Evolutionary conservation across 2,329 filamentous ascomycete genomes (phyloP), one percentile per base, ranked within the genome.

Genomic region (Alternaria incomplexa): DNA sequence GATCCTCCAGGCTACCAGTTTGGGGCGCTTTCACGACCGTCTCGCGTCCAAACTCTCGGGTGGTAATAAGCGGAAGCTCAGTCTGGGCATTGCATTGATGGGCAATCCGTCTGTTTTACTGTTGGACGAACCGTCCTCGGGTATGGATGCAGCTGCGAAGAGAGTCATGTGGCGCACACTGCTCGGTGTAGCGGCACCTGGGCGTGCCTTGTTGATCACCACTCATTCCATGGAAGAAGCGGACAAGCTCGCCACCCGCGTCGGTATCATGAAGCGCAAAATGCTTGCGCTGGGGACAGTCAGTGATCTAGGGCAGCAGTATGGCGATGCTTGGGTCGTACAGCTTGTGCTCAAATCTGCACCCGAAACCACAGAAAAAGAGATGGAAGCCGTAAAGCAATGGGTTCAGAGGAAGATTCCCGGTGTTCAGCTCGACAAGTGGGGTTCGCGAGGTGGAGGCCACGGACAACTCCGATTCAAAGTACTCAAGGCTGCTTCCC

Each of bases 201-300:
- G 93, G 0, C 87, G 94, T n/a, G 92, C 90, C 0, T 88, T 97
- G 15, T 84, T 98, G 2, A 86, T 98, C 17, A 97, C 95, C 0
- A 97, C 95, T 0, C 95, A 98, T 79, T 92, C 89, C 52, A 97
- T 97, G 93, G 94, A 97, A 78, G 95, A 97, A 81, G 95, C 94
- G 0, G 93, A 97, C 73, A 93, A 93, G 1, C 85, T 98, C 3
- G 94, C 94, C 0, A 89, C 89, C 28, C 87, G 93, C 1, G 93
- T 91, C 0, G 95, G 93, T 12, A 97, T 98, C 69, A 89, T 98
- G 81, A 92, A 93, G 9, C 87, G 88, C 70, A 86, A 89, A 30
- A 96, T 97, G 93, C 85, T 97, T 22, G 94, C 93, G 0, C 84
- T 96, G 9, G 94, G 94, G 5, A 91, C 90, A 0, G 90, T 89